Evolutionary conservation across 2,329 filamentous ascomycete species (phyloP).

Genomic region (Phyllachora maydis): DNA sequence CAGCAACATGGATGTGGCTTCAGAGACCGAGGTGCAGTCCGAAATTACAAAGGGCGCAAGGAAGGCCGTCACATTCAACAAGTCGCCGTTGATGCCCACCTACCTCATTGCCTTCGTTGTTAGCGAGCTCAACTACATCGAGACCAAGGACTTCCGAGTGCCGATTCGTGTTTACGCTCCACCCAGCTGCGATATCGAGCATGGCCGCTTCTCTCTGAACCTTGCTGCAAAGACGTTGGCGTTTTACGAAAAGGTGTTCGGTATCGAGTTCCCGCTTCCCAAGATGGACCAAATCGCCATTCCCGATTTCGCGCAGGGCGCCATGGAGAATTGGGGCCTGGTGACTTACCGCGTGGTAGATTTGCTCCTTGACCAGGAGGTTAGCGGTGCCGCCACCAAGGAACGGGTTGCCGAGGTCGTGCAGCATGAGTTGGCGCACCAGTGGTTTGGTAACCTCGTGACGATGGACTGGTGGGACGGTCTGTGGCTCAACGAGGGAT

Average conservation of each 20-base stretch:
- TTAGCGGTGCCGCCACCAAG: conserved; percentile 71
- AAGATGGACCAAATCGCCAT: conserved; percentile 97
- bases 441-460: conserved; percentile 83
- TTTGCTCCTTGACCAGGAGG: conserved; percentile 78
- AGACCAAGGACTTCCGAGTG: conserved; percentile 78
- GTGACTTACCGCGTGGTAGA: conserved; percentile 90
- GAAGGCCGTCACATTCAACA: conserved; percentile 83
- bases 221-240: conserved; percentile 75
- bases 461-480: conserved; percentile 95
- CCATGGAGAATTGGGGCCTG: conserved; percentile 98
- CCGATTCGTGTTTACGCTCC: conserved; percentile 90
- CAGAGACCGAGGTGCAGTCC: conserved; percentile 52
- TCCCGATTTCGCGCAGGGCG: conserved; percentile 85
- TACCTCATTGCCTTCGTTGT: conserved; percentile 90
- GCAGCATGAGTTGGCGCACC: conserved; percentile 86
- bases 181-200: conserved; percentile 72
- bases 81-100: conserved; percentile 84
- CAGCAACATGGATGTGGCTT: conserved; percentile 90
- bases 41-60: conserved; percentile 40
- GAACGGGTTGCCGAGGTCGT: conserved; percentile 89
- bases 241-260: conserved; percentile 92
- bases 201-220: conserved; percentile 76
- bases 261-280: conserved; percentile 65
- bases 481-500: conserved; percentile 78
- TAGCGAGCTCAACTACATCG: conserved; percentile 82